A percentile compares a stretch with the other conserved stretches of the same genome.
Conservation (phyloP, 2,329 filamentous ascomycete genomes). For the Phaeoacremonium minimum region DNA sequence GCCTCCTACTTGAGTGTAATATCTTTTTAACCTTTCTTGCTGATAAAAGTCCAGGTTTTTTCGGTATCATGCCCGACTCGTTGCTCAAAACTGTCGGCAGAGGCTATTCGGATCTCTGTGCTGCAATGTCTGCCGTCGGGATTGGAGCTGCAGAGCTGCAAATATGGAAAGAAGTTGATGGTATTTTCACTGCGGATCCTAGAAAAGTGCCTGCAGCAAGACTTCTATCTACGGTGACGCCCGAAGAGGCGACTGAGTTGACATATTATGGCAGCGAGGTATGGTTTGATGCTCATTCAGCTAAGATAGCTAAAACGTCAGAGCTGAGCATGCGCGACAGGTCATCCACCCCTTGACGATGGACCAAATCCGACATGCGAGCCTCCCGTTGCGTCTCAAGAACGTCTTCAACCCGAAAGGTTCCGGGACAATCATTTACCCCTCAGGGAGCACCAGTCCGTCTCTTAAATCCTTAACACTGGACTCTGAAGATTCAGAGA, state of each 20-base stretch:
- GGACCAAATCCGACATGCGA: constrained; percentile 65
- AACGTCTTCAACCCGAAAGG: constrained; percentile 62
- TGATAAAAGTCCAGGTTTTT: constrained; percentile 52
- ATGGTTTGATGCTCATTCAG: no score
- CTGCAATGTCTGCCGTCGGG: constrained; percentile 64
- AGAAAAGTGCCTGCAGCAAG: constrained; percentile 77
- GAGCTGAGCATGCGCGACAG: no score
- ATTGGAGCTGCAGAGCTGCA: constrained; percentile 60
- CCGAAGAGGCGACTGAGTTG: constrained; percentile 72
- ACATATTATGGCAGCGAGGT: constrained; percentile 63
- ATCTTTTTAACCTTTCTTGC: constrained; percentile 1
- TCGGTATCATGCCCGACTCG: constrained; percentile 63
- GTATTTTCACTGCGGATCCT: constrained; percentile 69
- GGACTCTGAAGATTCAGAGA: constrained; percentile 8
- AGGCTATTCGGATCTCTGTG: constrained; percentile 69
- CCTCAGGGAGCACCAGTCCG: constrained; percentile 20
- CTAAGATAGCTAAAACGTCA: no score
- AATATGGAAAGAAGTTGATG: constrained; percentile 72
- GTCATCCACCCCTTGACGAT: constrained; percentile 81
- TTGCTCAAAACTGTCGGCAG: constrained; percentile 62
- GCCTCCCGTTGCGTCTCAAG: constrained; percentile 60
- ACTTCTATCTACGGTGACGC: constrained; percentile 65
- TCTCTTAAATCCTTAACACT: constrained; percentile 6
- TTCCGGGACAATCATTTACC: constrained; percentile 60
- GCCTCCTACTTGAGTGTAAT: not conserved